These are phyloP conservation scores for Chaetoceros tenuissimus DNA, from an alignment of 108 stramenopile species.

Conservation along the genomic window DNA sequence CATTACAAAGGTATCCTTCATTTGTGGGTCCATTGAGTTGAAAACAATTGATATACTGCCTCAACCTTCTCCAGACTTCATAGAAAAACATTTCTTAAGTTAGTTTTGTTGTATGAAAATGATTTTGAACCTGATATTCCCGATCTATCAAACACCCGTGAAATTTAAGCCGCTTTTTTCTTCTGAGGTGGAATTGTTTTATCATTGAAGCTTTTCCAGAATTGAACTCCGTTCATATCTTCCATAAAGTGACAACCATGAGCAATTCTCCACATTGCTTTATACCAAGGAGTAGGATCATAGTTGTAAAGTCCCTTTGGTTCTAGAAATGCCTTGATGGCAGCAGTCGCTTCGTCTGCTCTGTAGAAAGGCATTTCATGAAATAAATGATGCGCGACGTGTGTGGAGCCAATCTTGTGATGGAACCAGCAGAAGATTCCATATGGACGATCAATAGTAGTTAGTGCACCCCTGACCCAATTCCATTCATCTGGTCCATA, in stretches of 20 bases:
- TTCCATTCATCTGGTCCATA: constrained; percentile 73
- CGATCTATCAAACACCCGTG: too few relatives aligned
- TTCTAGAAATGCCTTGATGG: constrained; percentile 46
- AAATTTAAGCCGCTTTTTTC: constrained; percentile 24
- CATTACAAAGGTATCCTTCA: too few relatives aligned
- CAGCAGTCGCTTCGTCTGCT: constrained; percentile 76
- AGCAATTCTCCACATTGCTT: constrained; percentile 84
- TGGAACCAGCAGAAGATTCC: constrained; percentile 70
- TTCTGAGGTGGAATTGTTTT: constrained; percentile 49
- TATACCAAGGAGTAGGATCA: constrained; percentile 70
- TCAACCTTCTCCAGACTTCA: too few relatives aligned
- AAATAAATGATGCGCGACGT: constrained; percentile 85
- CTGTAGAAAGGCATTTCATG: constrained; percentile 88
- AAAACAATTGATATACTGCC: too few relatives aligned
- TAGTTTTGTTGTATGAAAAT: too few relatives aligned
- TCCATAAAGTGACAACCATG: constrained; percentile 88
- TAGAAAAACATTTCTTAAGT: too few relatives aligned
- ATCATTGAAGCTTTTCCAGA: constrained; percentile 77
- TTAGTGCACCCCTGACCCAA: constrained; percentile 78
- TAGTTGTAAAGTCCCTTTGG: constrained; percentile 52
- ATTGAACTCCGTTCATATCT: constrained; percentile 70
- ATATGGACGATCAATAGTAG: constrained; percentile 80
- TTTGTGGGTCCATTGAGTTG: too few relatives aligned
- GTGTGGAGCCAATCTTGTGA: constrained; percentile 81
- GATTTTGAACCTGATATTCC: too few relatives aligned